A percentile compares a stretch with the other conserved stretches of the same genome.
These are phyloP conservation scores for Paraphoma sp. DNA, from an alignment of 2,329 filamentous ascomycete species.

Conservation along the genomic window DNA sequence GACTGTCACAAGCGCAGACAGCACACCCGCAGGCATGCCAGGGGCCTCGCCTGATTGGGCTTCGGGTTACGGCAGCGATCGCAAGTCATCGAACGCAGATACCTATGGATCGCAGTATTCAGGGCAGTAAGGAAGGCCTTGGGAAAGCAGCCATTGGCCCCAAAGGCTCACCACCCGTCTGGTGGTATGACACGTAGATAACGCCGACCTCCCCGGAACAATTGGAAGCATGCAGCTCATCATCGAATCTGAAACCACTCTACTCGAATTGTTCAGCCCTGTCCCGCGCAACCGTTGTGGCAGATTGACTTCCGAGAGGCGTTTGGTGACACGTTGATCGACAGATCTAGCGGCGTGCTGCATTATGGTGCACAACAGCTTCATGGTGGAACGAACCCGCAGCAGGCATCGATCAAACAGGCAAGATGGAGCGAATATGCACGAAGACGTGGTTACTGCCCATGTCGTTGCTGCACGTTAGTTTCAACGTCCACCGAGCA, in stretches of 20 bases:
- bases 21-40: slow-evolving; percentile 16
- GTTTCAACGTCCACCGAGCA: slow-evolving; percentile 25
- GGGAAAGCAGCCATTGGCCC: not conserved
- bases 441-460: not conserved
- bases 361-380: slow-evolving; percentile 9
- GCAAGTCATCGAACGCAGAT: slow-evolving; percentile 24
- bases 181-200: slow-evolving; percentile 14
- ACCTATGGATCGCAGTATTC: slow-evolving; percentile 22
- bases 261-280: slow-evolving; percentile 24
- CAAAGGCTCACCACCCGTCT: not conserved
- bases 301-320: slow-evolving; percentile 29
- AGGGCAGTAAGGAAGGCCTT: slow-evolving; percentile 16
- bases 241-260: slow-evolving; percentile 23
- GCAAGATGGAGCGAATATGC: slow-evolving; percentile 27
- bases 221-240: slow-evolving; percentile 4
- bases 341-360: slow-evolving; percentile 21
- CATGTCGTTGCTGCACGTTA: slow-evolving; percentile 17
- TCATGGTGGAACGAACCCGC: slow-evolving; percentile 18
- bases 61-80: slow-evolving; percentile 26
- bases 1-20: slow-evolving; percentile 35
- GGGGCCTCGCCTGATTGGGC: slow-evolving; percentile 34
- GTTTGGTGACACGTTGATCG: slow-evolving; percentile 33
- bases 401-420: slow-evolving; percentile 20
- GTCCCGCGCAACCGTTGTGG: slow-evolving; percentile 18
- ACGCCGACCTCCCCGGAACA: slow-evolving; percentile 8